Evolutionary conservation across 108 stramenopile species (phyloP), one percentile per base, ranked within the genome.

Genomic region (Ochromonas danica): DNA sequence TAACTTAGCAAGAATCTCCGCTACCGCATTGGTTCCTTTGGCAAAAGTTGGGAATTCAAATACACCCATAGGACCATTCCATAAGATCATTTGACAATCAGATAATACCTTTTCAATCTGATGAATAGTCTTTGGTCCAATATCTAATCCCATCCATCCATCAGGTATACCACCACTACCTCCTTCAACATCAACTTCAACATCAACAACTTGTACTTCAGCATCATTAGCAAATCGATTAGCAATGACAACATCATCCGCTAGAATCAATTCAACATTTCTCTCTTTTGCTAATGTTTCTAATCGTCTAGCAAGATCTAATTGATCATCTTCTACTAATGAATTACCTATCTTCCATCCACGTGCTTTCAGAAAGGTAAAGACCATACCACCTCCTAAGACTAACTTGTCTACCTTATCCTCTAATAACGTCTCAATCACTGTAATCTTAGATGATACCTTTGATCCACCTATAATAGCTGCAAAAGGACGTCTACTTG

Each of bases 391-490:
- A 0, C 98, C 98, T 60, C 98, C 62, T 6, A 79, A n/a, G 1
- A 65, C 95, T 14, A 70, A 17, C 10, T 83, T 85, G 83, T 99
- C 96, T 78, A 94, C 94, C 79, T 97, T 97, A 39, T 95, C 93
- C 75, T n/a, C n/a, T n/a, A 99, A 87, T 42, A 99, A 85, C 42
- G 89, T 89, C 85, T 96, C 94, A 88, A 99, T 97, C 61, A 99
- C 95, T 36, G 94, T 92, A 83, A 99, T 91, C 89, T 98, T 99
- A 71, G 94, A 94, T 71, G 93, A 92, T 35, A 99, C 95, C 88
- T 99, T 99, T 78, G 98, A 96, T 70, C 98, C 98, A 60, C 98
- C 97, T 60, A 99, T 93, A 83, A 99, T 96, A 42, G 96, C 95
- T 78, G 93, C 91, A 80, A 99, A 90, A 30, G 98, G 98, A 38